Evolutionary conservation across 164 flowering plant species (phyloP), one percentile per base, ranked within the genome.

Genomic region (Berberis vulgaris): DNA sequence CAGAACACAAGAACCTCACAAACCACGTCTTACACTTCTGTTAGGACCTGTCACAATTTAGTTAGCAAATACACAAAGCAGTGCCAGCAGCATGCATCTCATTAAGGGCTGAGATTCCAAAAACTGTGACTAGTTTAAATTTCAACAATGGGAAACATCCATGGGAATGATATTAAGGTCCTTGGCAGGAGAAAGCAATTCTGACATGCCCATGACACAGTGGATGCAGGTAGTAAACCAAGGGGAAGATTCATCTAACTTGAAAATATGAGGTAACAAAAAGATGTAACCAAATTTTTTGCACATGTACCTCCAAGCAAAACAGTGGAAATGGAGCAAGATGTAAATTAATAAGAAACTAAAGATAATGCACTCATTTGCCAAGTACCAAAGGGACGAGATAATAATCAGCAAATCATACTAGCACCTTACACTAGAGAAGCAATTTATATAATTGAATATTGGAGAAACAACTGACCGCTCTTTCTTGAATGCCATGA

Each of bases 401-500:
- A 26, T 26, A 26, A 26, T 26, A 26, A 26, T 26, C 26, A 26
- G 26, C 26, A 26, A 26, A 26, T 26, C 26, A 26, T 26, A 26
- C 26, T 26, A 26, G 26, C 26, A 26, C 26, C 26, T 26, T 52
- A 52, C 3, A 3, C n/a, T 3, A 52, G 12, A 3, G 55, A 2
- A 52, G n/a, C 13, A 52, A 26, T 26, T 6, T 52, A 11, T 47
- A 47, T 43, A 13, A 11, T 39, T 7, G 26, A 63, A 52, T 52
- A 7, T 26, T 6, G 1, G 3, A 62, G 55, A 49, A 63, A 47
- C 38, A 70, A 89, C 97, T 85, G 78, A 94, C 99, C 67, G 90
- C 93, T 84, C 99, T 86, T 78, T 91, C 96, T 59, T 83, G 69
- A 6, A 85, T 83, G 49, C 96, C 97, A 1, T 93, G 96, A 71